Evolutionary conservation across 179 eudicot genomes (phyloP), one percentile per base, ranked within the genome.

Genomic region (Beta lomatogona): DNA sequence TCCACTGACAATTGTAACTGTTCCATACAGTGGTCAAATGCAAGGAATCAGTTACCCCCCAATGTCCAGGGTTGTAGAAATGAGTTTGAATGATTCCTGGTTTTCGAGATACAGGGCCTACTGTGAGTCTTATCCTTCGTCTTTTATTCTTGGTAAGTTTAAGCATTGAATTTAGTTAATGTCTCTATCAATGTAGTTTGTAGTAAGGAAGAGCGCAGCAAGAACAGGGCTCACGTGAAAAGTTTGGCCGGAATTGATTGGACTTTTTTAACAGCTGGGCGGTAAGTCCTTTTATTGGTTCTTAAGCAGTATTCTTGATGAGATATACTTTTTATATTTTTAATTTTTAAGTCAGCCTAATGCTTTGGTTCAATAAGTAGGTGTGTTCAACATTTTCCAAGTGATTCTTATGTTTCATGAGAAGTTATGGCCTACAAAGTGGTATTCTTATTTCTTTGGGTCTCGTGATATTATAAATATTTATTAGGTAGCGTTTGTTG

Each of bases 11-110:
- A n/a, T 52, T 53, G 63, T 2, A 73, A 8, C 22, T 85, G 73
- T 63, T 16, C 41, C 85, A 58, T 67, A n/a, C 90, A 96, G 98
- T 94, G 98, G 99, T 68, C 66, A 4, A 91, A 91, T 87, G 99
- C 98, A 65, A 89, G 98, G 79, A 86, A 81, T 71, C 90, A 83
- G 76, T 84, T 96, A 79, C 96, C 98, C 15, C 83, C 85, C 19
- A 85, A 87, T 81, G 81, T 96, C n/a, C 57, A 89, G 97, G 89
- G 98, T 94, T 81, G 85, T 91, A 55, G 99, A 96, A 89, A 94
- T 94, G 94, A 94, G 98, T 87, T 87, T 89, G 93, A 91, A 94
- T 74, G 99, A 96, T 82, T 90, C 97, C 79, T 96, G 99, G 99
- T 89, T 96, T n/a, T 73, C 98, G 99, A 63, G 99, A 96, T 84